A percentile compares a stretch with the other conserved stretches of the same genome.
phyloP scores from a whole-genome alignment of 805 yeast species.

The Danielozyma ontarioensis region DNA sequence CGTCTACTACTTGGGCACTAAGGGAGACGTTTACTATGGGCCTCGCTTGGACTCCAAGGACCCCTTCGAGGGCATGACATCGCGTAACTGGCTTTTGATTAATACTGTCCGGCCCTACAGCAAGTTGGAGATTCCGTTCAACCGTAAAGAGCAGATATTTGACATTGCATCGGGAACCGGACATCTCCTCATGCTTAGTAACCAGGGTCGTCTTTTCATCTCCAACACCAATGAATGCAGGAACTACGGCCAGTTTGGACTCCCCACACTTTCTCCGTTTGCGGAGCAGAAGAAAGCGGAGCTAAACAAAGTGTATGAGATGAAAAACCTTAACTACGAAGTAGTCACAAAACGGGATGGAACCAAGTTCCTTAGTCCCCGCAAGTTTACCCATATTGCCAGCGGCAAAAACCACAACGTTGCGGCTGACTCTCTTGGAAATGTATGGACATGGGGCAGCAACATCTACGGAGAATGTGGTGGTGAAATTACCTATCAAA shows the following conservation, averaged over 20 bases:
- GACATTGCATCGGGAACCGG: slow-evolving; percentile 56
- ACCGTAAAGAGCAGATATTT: slow-evolving; percentile 32
- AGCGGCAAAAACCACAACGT: slow-evolving; percentile 72
- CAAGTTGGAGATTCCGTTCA: slow-evolving; percentile 4
- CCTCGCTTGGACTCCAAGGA: slow-evolving; percentile 18
- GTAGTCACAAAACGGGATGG: slow-evolving; percentile 15
- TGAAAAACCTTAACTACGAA: slow-evolving; percentile 52
- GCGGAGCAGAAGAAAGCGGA: slow-evolving; percentile 36
- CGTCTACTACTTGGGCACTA: slow-evolving; percentile 36
- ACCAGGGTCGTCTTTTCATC: slow-evolving; percentile 56
- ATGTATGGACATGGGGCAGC: slow-evolving; percentile 81
- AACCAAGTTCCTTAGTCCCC: slow-evolving; percentile 21
- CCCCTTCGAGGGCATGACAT: slow-evolving; percentile 8
- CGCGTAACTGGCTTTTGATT: slow-evolving; percentile 16
- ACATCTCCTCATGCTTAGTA: slow-evolving; percentile 64
- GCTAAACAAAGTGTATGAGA: slow-evolving; percentile 35
- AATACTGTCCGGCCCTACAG: slow-evolving; percentile 3
- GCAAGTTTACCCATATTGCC: slow-evolving; percentile 56
- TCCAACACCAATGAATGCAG: slow-evolving; percentile 40
- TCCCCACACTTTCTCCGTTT: slow-evolving; percentile 67
- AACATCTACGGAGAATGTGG: slow-evolving; percentile 86
- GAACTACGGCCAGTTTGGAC: slow-evolving; percentile 76
- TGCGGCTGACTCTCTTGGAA: slow-evolving; percentile 62
- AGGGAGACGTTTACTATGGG: slow-evolving; percentile 40
- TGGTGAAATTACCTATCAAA: slow-evolving; percentile 55